Evolutionary conservation across 805 yeast species (phyloP).

Genomic region (Teunomyces gatunensis): DNA sequence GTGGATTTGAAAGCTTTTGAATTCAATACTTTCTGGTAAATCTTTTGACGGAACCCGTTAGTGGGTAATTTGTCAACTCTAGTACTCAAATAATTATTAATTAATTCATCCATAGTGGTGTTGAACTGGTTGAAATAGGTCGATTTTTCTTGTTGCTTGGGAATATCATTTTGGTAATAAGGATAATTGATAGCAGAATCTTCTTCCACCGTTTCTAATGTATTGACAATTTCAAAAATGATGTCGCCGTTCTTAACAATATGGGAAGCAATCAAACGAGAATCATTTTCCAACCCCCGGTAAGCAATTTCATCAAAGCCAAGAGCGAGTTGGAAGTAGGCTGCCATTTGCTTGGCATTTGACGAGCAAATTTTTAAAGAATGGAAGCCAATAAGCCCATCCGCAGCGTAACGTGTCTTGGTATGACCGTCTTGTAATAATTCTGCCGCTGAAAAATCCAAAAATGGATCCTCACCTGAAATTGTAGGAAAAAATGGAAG

Average conservation of each 20-base stretch:
- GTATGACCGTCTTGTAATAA: conserved; percentile 18
- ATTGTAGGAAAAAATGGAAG: conserved; percentile 19
- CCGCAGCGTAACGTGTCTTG: conserved; percentile 17
- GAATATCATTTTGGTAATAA: conserved; percentile 11
- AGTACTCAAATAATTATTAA: conserved; percentile 43
- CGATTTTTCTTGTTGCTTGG: not conserved
- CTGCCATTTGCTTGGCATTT: conserved; percentile 66
- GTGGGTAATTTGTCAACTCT: conserved; percentile 10
- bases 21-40: conserved; percentile 11
- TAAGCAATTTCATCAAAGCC: conserved; percentile 68
- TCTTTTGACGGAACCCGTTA: conserved; percentile 7
- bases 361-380: conserved; percentile 70
- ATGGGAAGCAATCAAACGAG: conserved; percentile 51
- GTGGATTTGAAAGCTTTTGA: conserved; percentile 12
- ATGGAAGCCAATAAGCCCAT: conserved; percentile 50
- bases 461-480: conserved; percentile 15
- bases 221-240: conserved; percentile 46
- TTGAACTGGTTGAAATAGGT: conserved; percentile 5
- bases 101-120: conserved; percentile 17
- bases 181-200: conserved; percentile 11
- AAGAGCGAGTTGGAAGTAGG: conserved; percentile 49
- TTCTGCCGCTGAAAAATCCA: conserved; percentile 13
- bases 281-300: conserved; percentile 68
- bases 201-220: conserved; percentile 30
- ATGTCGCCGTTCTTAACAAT: conserved; percentile 60